A percentile compares a stretch with the other conserved stretches of the same genome.
phyloP scores from a whole-genome alignment of 2,329 filamentous ascomycete genomes.

The Exophiala sp. region DNA sequence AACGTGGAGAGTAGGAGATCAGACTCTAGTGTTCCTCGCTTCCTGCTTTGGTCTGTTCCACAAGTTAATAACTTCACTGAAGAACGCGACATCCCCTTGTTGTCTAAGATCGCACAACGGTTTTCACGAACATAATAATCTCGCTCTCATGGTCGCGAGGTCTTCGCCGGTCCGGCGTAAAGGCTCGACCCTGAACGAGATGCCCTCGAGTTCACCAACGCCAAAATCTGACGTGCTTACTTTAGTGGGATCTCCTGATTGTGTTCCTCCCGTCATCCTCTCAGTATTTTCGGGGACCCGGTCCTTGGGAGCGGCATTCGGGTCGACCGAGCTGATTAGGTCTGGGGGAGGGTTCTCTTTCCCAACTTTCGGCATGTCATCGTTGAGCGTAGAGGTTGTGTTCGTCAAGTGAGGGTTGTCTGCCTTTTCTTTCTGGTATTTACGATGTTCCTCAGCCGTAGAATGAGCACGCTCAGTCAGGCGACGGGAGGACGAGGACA shows the following conservation, averaged over 20 bases:
- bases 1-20: constrained; percentile 96
- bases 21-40: constrained; percentile 90
- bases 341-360: constrained; percentile 54
- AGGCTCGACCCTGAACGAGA: constrained; percentile 83
- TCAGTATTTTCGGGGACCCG: constrained; percentile 57
- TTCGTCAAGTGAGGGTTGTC: constrained; percentile 59
- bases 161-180: constrained; percentile 78
- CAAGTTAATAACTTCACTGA: constrained; percentile 12
- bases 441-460: constrained; percentile 50
- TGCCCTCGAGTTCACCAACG: constrained; percentile 82
- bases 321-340: constrained; percentile 52
- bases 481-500: constrained; percentile 12
- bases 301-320: constrained; percentile 54
- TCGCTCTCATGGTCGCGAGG: constrained; percentile 75
- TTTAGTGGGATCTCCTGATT: constrained; percentile 44
- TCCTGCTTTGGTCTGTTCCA: constrained; percentile 74
- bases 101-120: constrained; percentile 8
- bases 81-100: background rate
- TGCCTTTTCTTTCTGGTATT: constrained; percentile 52
- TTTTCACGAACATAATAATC: constrained; percentile 58
- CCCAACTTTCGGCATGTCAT: constrained; percentile 54
- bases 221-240: constrained; percentile 58
- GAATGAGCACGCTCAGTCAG: constrained; percentile 14
- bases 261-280: constrained; percentile 59
- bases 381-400: constrained; percentile 57